Evolutionary conservation across 2,329 filamentous ascomycete genomes (phyloP), one percentile per base, ranked within the genome.

Genomic region (Aspergillus neotritici): DNA sequence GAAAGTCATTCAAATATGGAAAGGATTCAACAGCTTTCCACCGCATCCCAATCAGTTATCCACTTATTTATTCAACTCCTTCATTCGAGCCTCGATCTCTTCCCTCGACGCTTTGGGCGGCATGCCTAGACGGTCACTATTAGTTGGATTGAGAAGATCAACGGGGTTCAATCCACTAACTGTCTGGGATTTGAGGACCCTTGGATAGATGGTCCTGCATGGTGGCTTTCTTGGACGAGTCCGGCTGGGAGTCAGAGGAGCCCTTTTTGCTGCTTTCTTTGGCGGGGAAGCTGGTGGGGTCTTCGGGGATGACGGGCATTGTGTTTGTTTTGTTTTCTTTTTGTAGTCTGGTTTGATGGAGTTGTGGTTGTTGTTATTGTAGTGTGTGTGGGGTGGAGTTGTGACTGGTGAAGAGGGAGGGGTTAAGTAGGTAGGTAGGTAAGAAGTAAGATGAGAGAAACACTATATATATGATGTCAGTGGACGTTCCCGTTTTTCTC

Each of bases 61-160:
- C 30, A 5, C 12, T 39, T 61, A 69, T 56, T 84, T 80, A 72
- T 87, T 87, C 64, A 87, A 56, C 57, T 78, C 79, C 61, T 80
- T 70, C 48, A 80, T 81, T 63, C 79, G 82, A 10, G 76, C 80
- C 57, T 75, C 70, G 41, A 83, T 77, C 57, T 87, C 84, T 62
- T 85, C 83, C 66, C 83, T 84, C 46, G 76, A 62, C 16, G 60
- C 63, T 47, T 66, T 66, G n/a, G 64, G 62, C 29, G 68, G 67
- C 58, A 70, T 63, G 12, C 65, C 68, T 70, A 47, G 21, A 13
- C 6, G 4, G n/a, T n/a, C n/a, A n/a, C n/a, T 25, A 25, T n/a
- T 41, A 7, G 15, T 30, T 36, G 42, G 16, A 14, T 14, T 5
- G 3, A 15, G 14, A 10, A 25, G 9, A 9, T 35, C 13, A 30